These are phyloP conservation scores for Hypholoma fasciculare DNA, from an alignment of 768 basidiomycete species.

Conservation along the genomic window DNA sequence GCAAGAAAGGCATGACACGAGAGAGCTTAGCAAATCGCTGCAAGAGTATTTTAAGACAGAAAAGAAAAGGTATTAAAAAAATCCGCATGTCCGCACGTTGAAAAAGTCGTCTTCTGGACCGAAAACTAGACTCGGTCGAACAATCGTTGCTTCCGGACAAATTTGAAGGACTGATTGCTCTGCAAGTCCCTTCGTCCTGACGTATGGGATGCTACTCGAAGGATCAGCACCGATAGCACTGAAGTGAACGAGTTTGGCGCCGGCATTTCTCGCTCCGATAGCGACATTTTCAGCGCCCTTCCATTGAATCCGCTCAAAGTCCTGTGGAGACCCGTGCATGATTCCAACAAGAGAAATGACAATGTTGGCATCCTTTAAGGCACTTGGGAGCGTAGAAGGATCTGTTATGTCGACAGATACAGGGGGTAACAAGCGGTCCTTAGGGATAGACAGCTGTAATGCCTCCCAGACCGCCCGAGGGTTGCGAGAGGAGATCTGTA, in stretches of 20 bases:
- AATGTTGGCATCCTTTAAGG: conserved; percentile 54
- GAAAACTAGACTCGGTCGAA: conserved; percentile 74
- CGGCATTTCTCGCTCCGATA: conserved; percentile 44
- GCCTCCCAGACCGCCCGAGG: conserved; percentile 42
- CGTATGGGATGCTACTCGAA: conserved; percentile 57
- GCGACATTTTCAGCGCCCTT: conserved; percentile 71
- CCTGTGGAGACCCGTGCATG: conserved; percentile 52
- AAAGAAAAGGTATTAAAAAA: too few species aligned
- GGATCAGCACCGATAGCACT: conserved; percentile 77
- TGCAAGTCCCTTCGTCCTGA: conserved; percentile 60
- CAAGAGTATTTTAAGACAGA: background rate
- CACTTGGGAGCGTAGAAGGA: conserved; percentile 41
- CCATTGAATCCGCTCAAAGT: conserved; percentile 65
- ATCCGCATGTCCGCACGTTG: conserved; percentile 43
- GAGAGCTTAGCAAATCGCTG: conserved; percentile 67
- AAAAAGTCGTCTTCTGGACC: conserved; percentile 80
- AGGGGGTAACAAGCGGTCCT: conserved; percentile 39
- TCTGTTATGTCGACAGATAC: conserved; percentile 57
- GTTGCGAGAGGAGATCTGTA: conserved; percentile 62
- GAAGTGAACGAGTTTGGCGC: conserved; percentile 64
- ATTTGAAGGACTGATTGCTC: conserved; percentile 52
- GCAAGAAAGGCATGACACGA: conserved; percentile 63
- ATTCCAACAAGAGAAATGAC: conserved; percentile 73
- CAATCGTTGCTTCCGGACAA: conserved; percentile 54
- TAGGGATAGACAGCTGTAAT: conserved; percentile 29